phyloP scores from a whole-genome alignment of 495 filamentous ascomycete species.

The Neurospora sp. region DNA sequence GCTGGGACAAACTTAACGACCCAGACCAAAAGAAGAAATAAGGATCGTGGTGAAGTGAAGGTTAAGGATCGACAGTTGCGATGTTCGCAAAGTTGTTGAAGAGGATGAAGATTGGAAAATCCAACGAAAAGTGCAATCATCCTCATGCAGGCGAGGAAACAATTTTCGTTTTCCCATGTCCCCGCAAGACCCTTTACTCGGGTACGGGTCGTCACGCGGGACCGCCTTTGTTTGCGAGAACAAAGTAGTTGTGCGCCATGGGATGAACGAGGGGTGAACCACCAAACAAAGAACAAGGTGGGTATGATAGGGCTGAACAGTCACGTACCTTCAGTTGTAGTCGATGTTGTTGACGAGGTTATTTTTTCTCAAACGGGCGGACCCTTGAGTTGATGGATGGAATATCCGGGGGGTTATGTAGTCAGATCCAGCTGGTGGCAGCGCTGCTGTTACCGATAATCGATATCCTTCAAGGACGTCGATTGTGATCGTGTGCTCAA shows the following conservation, averaged over 20 bases:
- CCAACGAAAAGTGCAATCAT: neutral
- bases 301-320: neutral
- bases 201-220: neutral
- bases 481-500: conserved; percentile 15
- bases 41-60: neutral
- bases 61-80: neutral
- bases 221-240: neutral
- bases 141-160: neutral
- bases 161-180: neutral
- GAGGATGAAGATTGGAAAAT: neutral
- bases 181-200: neutral
- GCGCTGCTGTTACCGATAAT: conserved; percentile 21
- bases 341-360: neutral
- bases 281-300: neutral
- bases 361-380: neutral
- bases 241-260: neutral
- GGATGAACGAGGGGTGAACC: neutral
- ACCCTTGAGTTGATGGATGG: neutral
- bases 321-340: neutral
- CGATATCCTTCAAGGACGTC: conserved; percentile 28
- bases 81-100: neutral
- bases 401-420: conserved; percentile 7
- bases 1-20: neutral
- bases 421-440: conserved; percentile 32
- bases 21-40: neutral